Conservation (phyloP, 805 yeast species). For the Isabelozyma gotoi region DNA sequence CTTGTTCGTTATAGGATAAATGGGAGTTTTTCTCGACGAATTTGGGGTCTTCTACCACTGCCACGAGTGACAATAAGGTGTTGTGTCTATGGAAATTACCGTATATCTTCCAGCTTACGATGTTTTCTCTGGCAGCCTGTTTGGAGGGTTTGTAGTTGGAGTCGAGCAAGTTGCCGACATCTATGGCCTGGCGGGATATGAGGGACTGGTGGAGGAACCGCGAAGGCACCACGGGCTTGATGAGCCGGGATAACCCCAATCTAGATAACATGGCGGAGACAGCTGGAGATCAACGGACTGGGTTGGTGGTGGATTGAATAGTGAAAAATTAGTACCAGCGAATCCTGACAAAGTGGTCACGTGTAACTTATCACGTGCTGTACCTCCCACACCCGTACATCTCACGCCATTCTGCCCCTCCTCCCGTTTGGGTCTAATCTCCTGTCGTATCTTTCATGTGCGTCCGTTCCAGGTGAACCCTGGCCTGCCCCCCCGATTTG, state of each 20-base stretch:
- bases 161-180: not conserved
- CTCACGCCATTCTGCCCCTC: too few relatives aligned
- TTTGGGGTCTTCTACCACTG: conserved; percentile 64
- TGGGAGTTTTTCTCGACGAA: conserved; percentile 55
- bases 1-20: conserved; percentile 63
- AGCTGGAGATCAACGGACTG: not conserved
- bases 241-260: not conserved
- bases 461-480: too few relatives aligned
- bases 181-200: not conserved
- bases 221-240: not conserved
- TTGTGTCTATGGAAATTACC: conserved; percentile 80
- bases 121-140: conserved; percentile 19
- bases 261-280: not conserved
- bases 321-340: not conserved
- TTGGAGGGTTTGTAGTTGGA: not conserved
- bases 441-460: too few relatives aligned
- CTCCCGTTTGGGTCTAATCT: too few relatives aligned
- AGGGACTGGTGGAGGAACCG: not conserved
- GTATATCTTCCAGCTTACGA: conserved; percentile 70
- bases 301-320: not conserved
- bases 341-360: not conserved
- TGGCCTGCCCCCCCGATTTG: too few relatives aligned
- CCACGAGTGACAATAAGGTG: conserved; percentile 73
- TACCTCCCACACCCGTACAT: too few relatives aligned
- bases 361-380: too few relatives aligned